phyloP scores from a whole-genome alignment of 805 yeast genomes.

The Candida mattraensis region DNA sequence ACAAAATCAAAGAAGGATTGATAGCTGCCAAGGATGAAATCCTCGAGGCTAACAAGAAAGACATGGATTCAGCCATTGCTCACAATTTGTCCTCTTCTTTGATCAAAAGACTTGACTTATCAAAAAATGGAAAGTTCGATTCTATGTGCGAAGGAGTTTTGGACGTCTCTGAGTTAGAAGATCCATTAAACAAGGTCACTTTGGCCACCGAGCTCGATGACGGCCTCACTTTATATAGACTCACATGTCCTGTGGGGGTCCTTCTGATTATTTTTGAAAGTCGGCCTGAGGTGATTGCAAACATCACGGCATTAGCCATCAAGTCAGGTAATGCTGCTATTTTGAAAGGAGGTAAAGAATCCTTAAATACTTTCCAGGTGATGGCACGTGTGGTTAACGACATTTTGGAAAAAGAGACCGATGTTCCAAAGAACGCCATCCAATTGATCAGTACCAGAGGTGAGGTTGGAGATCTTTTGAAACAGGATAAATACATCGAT shows the following conservation, averaged over 20 bases:
- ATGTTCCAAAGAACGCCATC: conserved; percentile 77
- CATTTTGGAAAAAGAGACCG: conserved; percentile 55
- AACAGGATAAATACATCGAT: conserved; percentile 88
- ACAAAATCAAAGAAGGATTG: conserved; percentile 70
- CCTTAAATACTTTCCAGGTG: conserved; percentile 76
- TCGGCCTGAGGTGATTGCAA: conserved; percentile 98
- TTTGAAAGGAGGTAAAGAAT: conserved; percentile 96
- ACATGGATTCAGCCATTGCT: conserved; percentile 67
- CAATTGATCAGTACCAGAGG: conserved; percentile 88
- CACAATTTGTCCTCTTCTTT: conserved; percentile 66
- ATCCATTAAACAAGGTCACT: conserved; percentile 89
- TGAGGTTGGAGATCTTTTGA: conserved; percentile 80
- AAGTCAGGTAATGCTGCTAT: conserved; percentile 97
- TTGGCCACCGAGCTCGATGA: conserved; percentile 86
- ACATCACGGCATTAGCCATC: conserved; percentile 91
- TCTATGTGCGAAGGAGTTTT: conserved; percentile 91
- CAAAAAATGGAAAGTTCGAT: conserved; percentile 82
- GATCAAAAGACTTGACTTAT: conserved; percentile 80
- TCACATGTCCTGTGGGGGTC: conserved; percentile 95
- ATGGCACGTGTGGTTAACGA: conserved; percentile 71
- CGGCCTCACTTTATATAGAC: conserved; percentile 76
- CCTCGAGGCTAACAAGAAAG: conserved; percentile 70
- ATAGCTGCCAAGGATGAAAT: conserved; percentile 58
- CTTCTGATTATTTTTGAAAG: conserved; percentile 90
- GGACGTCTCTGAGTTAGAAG: conserved; percentile 86